Percentiles rank a stretch among this genome's conserved stretches.
phyloP scores from a whole-genome alignment of 2,329 filamentous ascomycete species.

The Pseudonectria foliicola region DNA sequence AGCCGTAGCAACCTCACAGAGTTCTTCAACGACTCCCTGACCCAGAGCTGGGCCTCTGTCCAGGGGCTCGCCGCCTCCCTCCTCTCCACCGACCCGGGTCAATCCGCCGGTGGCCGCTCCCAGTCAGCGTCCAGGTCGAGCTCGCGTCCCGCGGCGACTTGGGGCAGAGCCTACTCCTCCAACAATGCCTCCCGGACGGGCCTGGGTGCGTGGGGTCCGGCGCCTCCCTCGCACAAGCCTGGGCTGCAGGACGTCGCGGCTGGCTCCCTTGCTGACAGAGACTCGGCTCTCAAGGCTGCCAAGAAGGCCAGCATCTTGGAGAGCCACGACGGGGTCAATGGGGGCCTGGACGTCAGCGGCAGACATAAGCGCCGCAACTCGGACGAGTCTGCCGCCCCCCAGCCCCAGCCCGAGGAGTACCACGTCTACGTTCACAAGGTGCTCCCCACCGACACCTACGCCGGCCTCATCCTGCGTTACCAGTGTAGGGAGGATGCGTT shows the following conservation, averaged over 20 bases:
- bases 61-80: slow-evolving; percentile 45
- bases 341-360: slow-evolving; percentile 47
- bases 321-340: slow-evolving; percentile 53
- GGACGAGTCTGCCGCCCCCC: slow-evolving; percentile 47
- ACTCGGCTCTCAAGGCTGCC: slow-evolving; percentile 47
- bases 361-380: slow-evolving; percentile 61
- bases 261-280: slow-evolving; percentile 46
- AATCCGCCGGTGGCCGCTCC: slow-evolving; percentile 9
- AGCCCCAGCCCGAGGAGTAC: slow-evolving; percentile 63
- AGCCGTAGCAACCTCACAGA: slow-evolving; percentile 31
- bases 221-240: slow-evolving; percentile 34
- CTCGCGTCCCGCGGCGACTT: slow-evolving; percentile 13
- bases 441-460: slow-evolving; percentile 75
- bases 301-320: slow-evolving; percentile 54
- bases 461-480: slow-evolving; percentile 84
- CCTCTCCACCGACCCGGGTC: slow-evolving; percentile 22
- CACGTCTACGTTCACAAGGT: slow-evolving; percentile 89
- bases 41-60: slow-evolving; percentile 48
- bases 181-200: slow-evolving; percentile 11
- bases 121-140: slow-evolving; percentile 16
- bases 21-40: slow-evolving; percentile 45
- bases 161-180: slow-evolving; percentile 11
- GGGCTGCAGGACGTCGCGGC: slow-evolving; percentile 43
- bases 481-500: slow-evolving; percentile 78
- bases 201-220: slow-evolving; percentile 41